Conservation (phyloP, 106 monocot species). For the Gastrodia elata region DNA sequence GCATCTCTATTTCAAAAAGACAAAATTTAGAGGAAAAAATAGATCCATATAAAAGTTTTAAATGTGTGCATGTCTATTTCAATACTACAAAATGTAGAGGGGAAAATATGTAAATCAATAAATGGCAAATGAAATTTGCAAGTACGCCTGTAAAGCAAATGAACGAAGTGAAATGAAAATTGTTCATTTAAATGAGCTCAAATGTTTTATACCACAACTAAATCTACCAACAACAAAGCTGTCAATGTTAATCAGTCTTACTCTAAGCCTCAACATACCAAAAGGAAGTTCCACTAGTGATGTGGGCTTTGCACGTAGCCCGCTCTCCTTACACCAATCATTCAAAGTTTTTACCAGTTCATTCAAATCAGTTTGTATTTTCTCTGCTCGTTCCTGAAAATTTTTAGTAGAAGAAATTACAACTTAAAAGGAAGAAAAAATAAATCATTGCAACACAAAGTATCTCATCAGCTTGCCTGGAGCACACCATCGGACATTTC, state of each 20-base stretch:
- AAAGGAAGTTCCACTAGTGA: conserved; percentile 65
- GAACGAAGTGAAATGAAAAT: too few relatives aligned
- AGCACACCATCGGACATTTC: conserved; percentile 71
- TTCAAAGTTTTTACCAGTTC: conserved; percentile 61
- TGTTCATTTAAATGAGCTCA: neutral
- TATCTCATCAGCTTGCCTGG: conserved; percentile 33
- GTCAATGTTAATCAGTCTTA: neutral
- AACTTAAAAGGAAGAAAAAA: neutral
- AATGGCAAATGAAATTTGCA: neutral
- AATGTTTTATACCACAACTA: neutral
- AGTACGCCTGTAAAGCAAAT: neutral
- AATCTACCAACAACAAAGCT: neutral
- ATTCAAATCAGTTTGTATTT: conserved; percentile 74
- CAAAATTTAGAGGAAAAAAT: neutral
- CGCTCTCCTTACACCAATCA: conserved; percentile 61
- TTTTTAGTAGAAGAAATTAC: neutral
- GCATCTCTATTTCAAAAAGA: neutral
- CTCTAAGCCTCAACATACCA: conserved; percentile 32
- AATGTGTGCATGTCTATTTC: neutral
- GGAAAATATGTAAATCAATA: neutral
- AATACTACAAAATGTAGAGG: neutral
- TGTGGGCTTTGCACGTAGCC: conserved; percentile 52
- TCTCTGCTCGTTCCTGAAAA: conserved; percentile 67
- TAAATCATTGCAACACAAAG: neutral
- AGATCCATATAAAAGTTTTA: neutral